A percentile compares a stretch with the other conserved stretches of the same genome.
These are phyloP conservation scores for Vitis amurensis DNA, from an alignment of 164 flowering plant species.

Conservation along the genomic window DNA sequence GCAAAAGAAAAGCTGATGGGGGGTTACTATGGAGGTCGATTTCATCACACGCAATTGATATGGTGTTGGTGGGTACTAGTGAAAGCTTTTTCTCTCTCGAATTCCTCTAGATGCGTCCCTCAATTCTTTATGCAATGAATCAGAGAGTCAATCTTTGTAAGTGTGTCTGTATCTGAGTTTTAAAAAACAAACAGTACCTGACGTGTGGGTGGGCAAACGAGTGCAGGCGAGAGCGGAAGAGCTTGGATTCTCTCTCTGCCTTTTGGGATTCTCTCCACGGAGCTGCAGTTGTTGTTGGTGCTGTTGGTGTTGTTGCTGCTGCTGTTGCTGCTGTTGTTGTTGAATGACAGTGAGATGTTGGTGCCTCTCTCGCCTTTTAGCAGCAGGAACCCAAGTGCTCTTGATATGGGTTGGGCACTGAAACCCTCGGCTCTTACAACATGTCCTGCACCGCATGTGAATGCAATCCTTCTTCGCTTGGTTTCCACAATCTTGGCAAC, in stretches of 20 bases:
- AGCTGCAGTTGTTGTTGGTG: slow-evolving; percentile 25
- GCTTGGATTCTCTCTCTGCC: slow-evolving; percentile 52
- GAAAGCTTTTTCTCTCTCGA: slow-evolving; percentile 1
- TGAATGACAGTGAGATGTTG: slow-evolving; percentile 47
- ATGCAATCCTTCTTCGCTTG: slow-evolving; percentile 84
- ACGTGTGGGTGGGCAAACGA: slow-evolving; percentile 37
- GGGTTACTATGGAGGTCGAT: slow-evolving; percentile 17
- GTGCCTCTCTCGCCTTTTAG: slow-evolving; percentile 69
- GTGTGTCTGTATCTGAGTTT: slow-evolving; percentile 5
- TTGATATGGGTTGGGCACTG: slow-evolving; percentile 74
- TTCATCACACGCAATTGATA: slow-evolving; percentile 37
- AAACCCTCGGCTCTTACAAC: slow-evolving; percentile 82
- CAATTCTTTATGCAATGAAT: slow-evolving; percentile 5
- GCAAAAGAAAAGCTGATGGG: slow-evolving; percentile 14
- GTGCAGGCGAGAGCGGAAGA: slow-evolving; percentile 42
- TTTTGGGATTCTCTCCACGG: slow-evolving; percentile 36
- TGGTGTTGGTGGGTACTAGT: background rate
- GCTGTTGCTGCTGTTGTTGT: slow-evolving; percentile 32
- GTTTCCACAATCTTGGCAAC: slow-evolving; percentile 86
- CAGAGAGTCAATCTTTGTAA: background rate
- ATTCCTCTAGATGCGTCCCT: slow-evolving; percentile 5
- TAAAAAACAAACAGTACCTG: slow-evolving; percentile 35
- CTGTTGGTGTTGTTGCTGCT: slow-evolving; percentile 32
- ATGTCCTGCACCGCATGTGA: slow-evolving; percentile 77
- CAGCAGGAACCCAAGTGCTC: slow-evolving; percentile 89